These are phyloP conservation scores for Podospora anserina DNA, from an alignment of 495 filamentous ascomycete genomes.

Conservation along the genomic window DNA sequence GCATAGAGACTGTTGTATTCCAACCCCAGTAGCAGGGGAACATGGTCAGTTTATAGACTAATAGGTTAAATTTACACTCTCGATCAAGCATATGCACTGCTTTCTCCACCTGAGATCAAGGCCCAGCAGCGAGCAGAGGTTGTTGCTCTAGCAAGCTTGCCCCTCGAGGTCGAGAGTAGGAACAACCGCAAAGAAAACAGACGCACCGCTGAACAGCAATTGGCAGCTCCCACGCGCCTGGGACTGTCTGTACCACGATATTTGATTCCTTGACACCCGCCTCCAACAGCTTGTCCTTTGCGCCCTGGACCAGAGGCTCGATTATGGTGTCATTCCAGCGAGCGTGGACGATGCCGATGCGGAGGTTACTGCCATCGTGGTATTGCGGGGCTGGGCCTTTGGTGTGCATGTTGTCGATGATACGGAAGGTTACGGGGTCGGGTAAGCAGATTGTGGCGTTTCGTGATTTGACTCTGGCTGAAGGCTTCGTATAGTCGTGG, in stretches of 20 bases:
- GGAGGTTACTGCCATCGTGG: constrained; percentile 70
- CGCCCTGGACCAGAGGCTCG: constrained; percentile 70
- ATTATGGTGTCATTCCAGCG: constrained; percentile 85
- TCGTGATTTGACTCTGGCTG: too few species aligned
- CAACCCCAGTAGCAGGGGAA: not conserved
- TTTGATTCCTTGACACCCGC: constrained; percentile 83
- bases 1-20: constrained; percentile 63
- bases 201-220: constrained; percentile 76
- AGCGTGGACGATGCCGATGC: constrained; percentile 91
- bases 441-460: too few species aligned
- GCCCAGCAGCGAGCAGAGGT: not conserved
- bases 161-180: not conserved
- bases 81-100: not conserved
- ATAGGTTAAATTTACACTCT: not conserved
- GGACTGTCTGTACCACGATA: constrained; percentile 84
- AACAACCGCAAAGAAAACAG: not conserved
- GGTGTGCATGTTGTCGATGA: constrained; percentile 33
- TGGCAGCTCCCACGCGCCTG: constrained; percentile 90
- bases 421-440: not conserved
- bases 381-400: constrained; percentile 47
- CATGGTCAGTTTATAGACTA: not conserved
- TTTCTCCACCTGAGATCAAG: not conserved
- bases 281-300: constrained; percentile 47
- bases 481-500: too few species aligned
- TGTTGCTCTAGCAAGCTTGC: not conserved